A percentile compares a stretch with the other conserved stretches of the same genome.
These are phyloP conservation scores for Quercus cerris DNA, from an alignment of 306 rosid species.

Conservation along the genomic window DNA sequence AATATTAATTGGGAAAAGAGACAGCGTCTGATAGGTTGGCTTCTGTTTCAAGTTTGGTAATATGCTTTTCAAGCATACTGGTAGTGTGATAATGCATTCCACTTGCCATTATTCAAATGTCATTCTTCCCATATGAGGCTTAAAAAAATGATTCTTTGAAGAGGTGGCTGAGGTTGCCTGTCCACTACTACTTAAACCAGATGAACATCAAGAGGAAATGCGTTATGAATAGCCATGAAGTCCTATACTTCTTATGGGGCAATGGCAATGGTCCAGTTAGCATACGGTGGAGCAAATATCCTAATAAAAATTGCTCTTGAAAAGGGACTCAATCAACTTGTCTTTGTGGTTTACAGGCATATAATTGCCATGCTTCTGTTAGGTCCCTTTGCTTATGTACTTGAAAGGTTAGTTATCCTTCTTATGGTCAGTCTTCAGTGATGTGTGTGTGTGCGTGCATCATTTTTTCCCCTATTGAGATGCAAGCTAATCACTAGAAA, in stretches of 20 bases:
- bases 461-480: not conserved
- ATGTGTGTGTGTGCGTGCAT: not conserved
- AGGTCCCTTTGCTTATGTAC: conserved; percentile 23
- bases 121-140: not conserved
- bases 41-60: too few species aligned
- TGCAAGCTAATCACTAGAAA: not conserved
- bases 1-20: too few species aligned
- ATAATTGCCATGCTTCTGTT: conserved; percentile 24
- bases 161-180: not conserved
- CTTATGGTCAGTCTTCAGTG: not conserved
- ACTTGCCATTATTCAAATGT: not conserved
- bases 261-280: conserved; percentile 19
- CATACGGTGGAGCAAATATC: conserved; percentile 20
- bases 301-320: conserved; percentile 20
- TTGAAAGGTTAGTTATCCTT: conserved; percentile 24
- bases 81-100: not conserved
- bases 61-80: not conserved
- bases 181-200: not conserved
- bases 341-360: conserved; percentile 35
- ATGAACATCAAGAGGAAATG: not conserved
- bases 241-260: conserved; percentile 9
- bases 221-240: not conserved
- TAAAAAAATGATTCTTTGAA: not conserved
- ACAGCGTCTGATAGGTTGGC: too few species aligned
- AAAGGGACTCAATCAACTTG: conserved; percentile 30